Conservation (phyloP, 1,284 basidiomycete species). For the Acaromyces ingoldii region DNA sequence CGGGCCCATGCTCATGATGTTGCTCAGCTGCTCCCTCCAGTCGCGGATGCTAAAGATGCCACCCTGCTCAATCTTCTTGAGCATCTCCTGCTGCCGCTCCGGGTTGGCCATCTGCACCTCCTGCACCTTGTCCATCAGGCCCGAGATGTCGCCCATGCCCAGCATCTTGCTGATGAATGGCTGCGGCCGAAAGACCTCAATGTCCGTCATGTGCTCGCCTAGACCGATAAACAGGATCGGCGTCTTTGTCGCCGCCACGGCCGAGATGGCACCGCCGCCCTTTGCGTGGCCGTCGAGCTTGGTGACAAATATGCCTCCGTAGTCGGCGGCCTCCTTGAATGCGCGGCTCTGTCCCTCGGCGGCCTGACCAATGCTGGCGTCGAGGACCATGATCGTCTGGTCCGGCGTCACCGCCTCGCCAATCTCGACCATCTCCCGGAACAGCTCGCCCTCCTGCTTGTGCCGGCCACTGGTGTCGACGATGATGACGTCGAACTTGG, state of each 20-base stretch:
- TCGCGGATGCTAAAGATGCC: slow-evolving; percentile 94
- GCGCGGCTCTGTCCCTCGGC: slow-evolving; percentile 92
- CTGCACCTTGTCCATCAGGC: slow-evolving; percentile 70
- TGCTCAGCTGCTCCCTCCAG: slow-evolving; percentile 94
- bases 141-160: slow-evolving; percentile 91
- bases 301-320: slow-evolving; percentile 97
- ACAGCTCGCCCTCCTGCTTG: slow-evolving; percentile 93
- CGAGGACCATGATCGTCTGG: slow-evolving; percentile 55
- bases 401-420: slow-evolving; percentile 80
- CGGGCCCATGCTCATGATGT: slow-evolving; percentile 98
- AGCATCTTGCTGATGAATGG: slow-evolving; percentile 96
- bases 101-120: slow-evolving; percentile 53
- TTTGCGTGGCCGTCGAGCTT: slow-evolving; percentile 99
- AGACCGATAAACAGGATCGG: slow-evolving; percentile 98
- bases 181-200: slow-evolving; percentile 90
- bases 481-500: slow-evolving; percentile 96
- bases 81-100: slow-evolving; percentile 97
- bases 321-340: slow-evolving; percentile 96
- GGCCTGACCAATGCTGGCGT: slow-evolving; percentile 71
- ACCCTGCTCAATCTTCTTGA: slow-evolving; percentile 87
- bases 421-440: slow-evolving; percentile 98
- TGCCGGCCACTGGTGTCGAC: slow-evolving; percentile 97
- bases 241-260: slow-evolving; percentile 95
- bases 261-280: slow-evolving; percentile 97
- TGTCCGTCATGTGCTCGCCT: slow-evolving; percentile 91